These are phyloP conservation scores for Fusarium sp. DNA, from an alignment of 2,329 filamentous ascomycete species.

Conservation along the genomic window DNA sequence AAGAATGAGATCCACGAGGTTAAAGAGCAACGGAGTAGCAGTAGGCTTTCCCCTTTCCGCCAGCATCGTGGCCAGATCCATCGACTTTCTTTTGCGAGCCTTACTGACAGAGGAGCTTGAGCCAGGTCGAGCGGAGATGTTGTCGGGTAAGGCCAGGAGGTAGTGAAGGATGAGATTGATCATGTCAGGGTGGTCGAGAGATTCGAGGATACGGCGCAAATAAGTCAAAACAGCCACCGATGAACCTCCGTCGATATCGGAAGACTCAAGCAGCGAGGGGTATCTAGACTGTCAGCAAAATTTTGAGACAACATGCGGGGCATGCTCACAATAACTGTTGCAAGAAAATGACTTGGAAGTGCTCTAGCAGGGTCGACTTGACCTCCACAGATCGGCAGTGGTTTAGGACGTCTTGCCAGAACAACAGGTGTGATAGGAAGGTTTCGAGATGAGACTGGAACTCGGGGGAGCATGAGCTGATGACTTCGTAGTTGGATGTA, in stretches of 20 bases:
- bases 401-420: constrained; percentile 98
- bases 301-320: background rate
- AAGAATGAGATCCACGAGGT: constrained; percentile 87
- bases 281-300: constrained; percentile 66
- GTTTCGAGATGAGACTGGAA: constrained; percentile 90
- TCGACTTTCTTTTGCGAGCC: constrained; percentile 83
- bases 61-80: constrained; percentile 85
- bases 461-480: constrained; percentile 76
- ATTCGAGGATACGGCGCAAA: constrained; percentile 87
- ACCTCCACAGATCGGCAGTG: constrained; percentile 93
- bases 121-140: constrained; percentile 47
- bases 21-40: constrained; percentile 86
- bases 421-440: constrained; percentile 92
- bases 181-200: constrained; percentile 91
- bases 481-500: constrained; percentile 72
- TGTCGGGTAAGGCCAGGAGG: constrained; percentile 80
- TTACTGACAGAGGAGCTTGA: constrained; percentile 67
- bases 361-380: constrained; percentile 90
- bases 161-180: constrained; percentile 94
- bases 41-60: constrained; percentile 77
- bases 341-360: constrained; percentile 96
- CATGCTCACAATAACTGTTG: constrained; percentile 84
- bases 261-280: constrained; percentile 94
- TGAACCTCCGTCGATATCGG: constrained; percentile 94
- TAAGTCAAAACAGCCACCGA: constrained; percentile 97